phyloP scores from a whole-genome alignment of 2,329 filamentous ascomycete species.

The Colletotrichum falcatum region DNA sequence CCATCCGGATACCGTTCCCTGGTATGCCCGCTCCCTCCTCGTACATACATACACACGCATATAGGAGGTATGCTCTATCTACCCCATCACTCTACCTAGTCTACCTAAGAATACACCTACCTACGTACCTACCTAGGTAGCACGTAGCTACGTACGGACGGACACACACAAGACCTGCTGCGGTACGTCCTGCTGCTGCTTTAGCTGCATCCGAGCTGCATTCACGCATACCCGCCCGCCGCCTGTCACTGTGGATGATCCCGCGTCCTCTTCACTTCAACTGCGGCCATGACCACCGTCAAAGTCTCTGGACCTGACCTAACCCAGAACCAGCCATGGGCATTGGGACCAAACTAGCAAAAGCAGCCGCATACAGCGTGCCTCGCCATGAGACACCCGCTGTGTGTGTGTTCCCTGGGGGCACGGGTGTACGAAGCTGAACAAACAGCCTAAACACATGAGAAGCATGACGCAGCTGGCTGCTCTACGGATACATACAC shows the following conservation, averaged over 20 bases:
- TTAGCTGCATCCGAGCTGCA: conserved; percentile 26
- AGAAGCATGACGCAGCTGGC: neutral
- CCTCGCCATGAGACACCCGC: neutral
- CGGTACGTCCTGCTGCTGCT: neutral
- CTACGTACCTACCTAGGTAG: no score
- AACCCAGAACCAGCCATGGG: conserved; percentile 21
- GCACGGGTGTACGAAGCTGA: conserved; percentile 2
- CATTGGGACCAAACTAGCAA: conserved; percentile 14
- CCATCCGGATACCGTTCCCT: neutral
- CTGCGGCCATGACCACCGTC: conserved; percentile 14
- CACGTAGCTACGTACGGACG: neutral
- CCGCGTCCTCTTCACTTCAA: conserved; percentile 20
- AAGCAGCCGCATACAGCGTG: conserved; percentile 16
- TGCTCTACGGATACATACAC: neutral
- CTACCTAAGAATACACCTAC: no score
- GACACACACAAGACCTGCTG: neutral
- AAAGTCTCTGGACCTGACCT: conserved; percentile 26
- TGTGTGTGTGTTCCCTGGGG: neutral
- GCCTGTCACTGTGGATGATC: conserved; percentile 38
- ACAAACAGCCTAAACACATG: conserved; percentile 2
- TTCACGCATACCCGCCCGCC: conserved; percentile 19
- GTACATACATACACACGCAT: neutral
- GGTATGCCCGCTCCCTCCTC: neutral
- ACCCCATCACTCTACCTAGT: neutral
- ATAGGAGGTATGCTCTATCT: no score